Evolutionary conservation across 1,139 yeast species (phyloP).

Genomic region (Geotrichum siamense): DNA sequence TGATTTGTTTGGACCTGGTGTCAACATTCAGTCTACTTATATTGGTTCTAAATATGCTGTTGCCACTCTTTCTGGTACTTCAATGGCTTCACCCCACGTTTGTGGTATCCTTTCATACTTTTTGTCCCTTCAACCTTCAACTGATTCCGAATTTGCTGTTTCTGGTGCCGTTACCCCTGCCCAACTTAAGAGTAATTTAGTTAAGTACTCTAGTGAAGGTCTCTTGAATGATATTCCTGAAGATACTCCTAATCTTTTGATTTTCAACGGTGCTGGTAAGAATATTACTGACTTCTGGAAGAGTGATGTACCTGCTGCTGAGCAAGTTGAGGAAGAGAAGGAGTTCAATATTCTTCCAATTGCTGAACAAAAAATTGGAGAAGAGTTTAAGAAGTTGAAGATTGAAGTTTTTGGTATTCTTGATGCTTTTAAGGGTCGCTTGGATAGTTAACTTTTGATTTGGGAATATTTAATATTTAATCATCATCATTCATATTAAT

Average conservation of each 20-base stretch:
- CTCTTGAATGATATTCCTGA: conserved; percentile 63
- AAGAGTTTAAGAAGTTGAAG: conserved; percentile 23
- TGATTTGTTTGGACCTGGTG: conserved; percentile 59
- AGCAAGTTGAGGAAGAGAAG: conserved; percentile 18
- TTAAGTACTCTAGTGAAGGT: conserved; percentile 69
- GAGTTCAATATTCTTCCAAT: conserved; percentile 25
- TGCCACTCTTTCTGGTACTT: conserved; percentile 92
- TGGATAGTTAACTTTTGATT: no score
- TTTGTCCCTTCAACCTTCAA: conserved; percentile 82
- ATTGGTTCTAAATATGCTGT: conserved; percentile 79
- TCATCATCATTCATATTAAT: no score
- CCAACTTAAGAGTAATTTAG: conserved; percentile 80
- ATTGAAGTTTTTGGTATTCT: conserved; percentile 23
- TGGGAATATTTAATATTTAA: no score
- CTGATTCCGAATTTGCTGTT: conserved; percentile 63
- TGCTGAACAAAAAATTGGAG: conserved; percentile 20
- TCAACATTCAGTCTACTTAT: conserved; percentile 49
- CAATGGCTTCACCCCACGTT: conserved; percentile 98
- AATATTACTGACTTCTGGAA: conserved; percentile 68
- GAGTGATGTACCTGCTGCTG: conserved; percentile 9
- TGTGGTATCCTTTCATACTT: conserved; percentile 81
- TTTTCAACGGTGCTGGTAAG: conserved; percentile 90
- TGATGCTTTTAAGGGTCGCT: conserved; percentile 23
- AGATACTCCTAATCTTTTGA: conserved; percentile 82
- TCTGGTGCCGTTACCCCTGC: conserved; percentile 63